Conservation (phyloP, 2,329 filamentous ascomycete species). For the Pestalotiopsis sp. region DNA sequence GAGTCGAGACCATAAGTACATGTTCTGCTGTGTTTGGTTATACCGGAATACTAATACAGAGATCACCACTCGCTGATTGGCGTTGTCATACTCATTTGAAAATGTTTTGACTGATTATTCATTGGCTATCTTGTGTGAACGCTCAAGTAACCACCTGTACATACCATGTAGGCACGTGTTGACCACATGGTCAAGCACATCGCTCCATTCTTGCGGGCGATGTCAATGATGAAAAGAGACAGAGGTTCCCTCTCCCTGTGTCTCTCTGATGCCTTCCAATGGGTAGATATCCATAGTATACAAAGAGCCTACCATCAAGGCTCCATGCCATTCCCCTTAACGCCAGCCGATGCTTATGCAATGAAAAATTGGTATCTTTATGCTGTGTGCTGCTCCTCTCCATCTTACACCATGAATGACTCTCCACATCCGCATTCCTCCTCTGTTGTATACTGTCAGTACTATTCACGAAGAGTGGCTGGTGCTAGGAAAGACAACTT, state of each 20-base stretch:
- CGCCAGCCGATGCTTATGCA: constrained; percentile 17
- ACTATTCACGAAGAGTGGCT: not conserved
- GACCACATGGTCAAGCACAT: not conserved
- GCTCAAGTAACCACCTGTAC: not conserved
- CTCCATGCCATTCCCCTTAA: constrained; percentile 11
- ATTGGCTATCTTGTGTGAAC: not conserved
- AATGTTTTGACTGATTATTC: not conserved
- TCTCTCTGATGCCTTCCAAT: constrained; percentile 1
- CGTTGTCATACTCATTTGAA: not conserved
- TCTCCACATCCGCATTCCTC: constrained; percentile 94
- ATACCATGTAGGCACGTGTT: not conserved
- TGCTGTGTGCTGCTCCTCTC: not conserved
- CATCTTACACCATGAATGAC: constrained; percentile 77
- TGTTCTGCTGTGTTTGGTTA: not conserved
- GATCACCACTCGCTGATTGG: not conserved
- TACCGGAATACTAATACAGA: not conserved
- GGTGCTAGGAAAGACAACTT: constrained; percentile 46
- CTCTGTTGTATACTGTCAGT: constrained; percentile 58
- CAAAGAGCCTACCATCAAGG: constrained; percentile 1
- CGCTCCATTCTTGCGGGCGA: not conserved
- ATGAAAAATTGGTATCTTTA: constrained; percentile 11
- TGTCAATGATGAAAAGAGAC: not conserved
- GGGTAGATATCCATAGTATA: not conserved
- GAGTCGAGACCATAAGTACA: not conserved
- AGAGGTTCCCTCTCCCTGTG: not conserved